Base-by-base conservation (phyloP, 2,329 filamentous ascomycete genomes). In the Monosporascus cannonballus region DNA sequence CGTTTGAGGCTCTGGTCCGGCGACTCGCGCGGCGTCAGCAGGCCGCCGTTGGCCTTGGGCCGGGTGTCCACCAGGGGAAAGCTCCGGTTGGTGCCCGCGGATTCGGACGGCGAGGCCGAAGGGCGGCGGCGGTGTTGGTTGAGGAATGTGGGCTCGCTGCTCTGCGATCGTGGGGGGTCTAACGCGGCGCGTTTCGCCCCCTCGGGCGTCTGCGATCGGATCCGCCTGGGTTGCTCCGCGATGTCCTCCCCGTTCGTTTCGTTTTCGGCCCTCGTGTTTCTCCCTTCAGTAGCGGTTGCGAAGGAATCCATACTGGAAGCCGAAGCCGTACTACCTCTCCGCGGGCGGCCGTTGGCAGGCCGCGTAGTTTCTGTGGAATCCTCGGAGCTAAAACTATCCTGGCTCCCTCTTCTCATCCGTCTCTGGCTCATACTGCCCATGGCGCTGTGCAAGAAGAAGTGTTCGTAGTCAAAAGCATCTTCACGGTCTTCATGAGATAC, bases 391-490 rank as follows among this genome's bases (percentile, higher is more conserved):
- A 74, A 77, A 62, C 84, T 86, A 48, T 72, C 74, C 42, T 66
- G 69, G 59, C 81, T 83, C 6, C 63, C 69, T 52, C 75, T 70
- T 39, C 65, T 66, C 53, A 78, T 69, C n/a, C 74, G 71, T 54
- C 75, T 73, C 53, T 78, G 74, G 59, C 80, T 84, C 64, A 90
- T 85, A 2, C 80, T 90, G 6, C 90, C 91, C 80, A 96, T 86
- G 11, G 91, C 90, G 60, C 90, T 96, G 68, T 96, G 91, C 15
- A 96, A 77, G 69, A 96, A 96, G 72, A 96, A 96, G 66, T 96
- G 86, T 68, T 96, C 89, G 57, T 97, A 97, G 68, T 97, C 93
- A 64, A 97, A 97, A 1, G 92, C 92, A 69, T 97, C 93, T 59
- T 92, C 86, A 20, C 93, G 87, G 68, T 96, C 91, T 71, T 97